Base-by-base conservation (phyloP, 306 rosid genomes). In the Ochetophila trinervis region DNA sequence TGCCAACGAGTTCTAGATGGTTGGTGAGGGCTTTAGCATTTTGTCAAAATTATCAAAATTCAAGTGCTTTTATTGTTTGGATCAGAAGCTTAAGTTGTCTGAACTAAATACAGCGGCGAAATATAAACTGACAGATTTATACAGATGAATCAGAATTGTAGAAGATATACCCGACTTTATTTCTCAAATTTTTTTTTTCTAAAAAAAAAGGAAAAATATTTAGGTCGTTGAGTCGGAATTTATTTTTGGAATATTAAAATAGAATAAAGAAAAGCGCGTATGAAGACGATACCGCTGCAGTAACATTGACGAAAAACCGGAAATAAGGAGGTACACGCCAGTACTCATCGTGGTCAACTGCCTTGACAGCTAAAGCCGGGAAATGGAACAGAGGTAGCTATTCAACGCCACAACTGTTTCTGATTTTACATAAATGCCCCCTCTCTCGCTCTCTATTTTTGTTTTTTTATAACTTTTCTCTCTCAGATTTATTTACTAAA, bases 371-470 rank as follows among this genome's bases (percentile, higher is more conserved):
- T 22, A 14, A 3, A 60, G 60, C 48, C 13, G 64, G 61, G 45
- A 50, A 22, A 5, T 12, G 52, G 53, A 22, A 45, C 59, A 11
- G 8, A 14, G 22, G 1, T 36, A 44, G 36, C 11, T 54, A 24
- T 45, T 71, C 55, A 30, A 63, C 34, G 30, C 10, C 0, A 2
- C 21, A 6, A 2, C 15, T 16, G 23, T 37, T 44, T 15, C 0
- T 0, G 7, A 13, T 18, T 56, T 72, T 72, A 72, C 76, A 3
- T 0, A 72, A 63, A 19, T 45, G 10, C 70, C 53, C 76, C 9
- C 16, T 0, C 8, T 1, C 42, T 9, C 21, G 0, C 32, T 27
- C 4, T 27, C 4, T 27, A 63, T 17, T 23, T 27, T 50, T 42
- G 8, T 5, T 16, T 19, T 4, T 44, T 37, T 15, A 13, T 8